Evolutionary conservation across 441 rosid genomes (phyloP), one percentile per base, ranked within the genome.

Genomic region (Flueggea neowawraea): DNA sequence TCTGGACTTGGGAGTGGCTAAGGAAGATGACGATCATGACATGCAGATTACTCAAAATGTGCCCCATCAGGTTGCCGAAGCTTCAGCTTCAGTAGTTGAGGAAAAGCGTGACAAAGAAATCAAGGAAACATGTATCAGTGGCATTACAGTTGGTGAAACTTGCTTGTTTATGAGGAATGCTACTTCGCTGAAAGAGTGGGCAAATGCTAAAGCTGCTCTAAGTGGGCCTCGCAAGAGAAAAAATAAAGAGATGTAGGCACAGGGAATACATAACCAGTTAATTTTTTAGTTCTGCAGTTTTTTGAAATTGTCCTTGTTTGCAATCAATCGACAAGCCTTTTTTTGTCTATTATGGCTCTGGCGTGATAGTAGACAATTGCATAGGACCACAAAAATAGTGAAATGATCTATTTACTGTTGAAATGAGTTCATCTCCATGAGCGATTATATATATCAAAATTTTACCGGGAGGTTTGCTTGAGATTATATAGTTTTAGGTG

Each of bases 151-250:
- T 2, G 84, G 81, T 9, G 91, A 77, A 63, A 76, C 79, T 67
- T 88, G 94, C 73, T 71, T 67, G 5, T 91, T 95, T 67, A 85
- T 89, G 90, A 85, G 98, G 79, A 89, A 78, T 60, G 77, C 78
- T 10, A 72, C 84, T 63, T 95, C 99, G 12, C 31, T 84, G 67
- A 83, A 80, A 61, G n/a, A n/a, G 63, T 89, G 92, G 96, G 79
- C 75, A 5, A 81, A 70, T 17, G 68, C 83, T 32, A 89, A 89
- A 76, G 89, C 90, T 55, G 79, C 86, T 31, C 61, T 87, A 15
- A 77, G 72, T 31, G 80, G 81, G 52, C 79, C 80, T 1, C 73
- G 75, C 61, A 91, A 80, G 79, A 84, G 65, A 80, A 87, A 71
- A 64, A 63, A 65, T 33, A 62, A 22, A 10, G 75, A 70, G 64